phyloP scores from a whole-genome alignment of 129 eudicot genomes.

The Heracleum sosnowskyi region DNA sequence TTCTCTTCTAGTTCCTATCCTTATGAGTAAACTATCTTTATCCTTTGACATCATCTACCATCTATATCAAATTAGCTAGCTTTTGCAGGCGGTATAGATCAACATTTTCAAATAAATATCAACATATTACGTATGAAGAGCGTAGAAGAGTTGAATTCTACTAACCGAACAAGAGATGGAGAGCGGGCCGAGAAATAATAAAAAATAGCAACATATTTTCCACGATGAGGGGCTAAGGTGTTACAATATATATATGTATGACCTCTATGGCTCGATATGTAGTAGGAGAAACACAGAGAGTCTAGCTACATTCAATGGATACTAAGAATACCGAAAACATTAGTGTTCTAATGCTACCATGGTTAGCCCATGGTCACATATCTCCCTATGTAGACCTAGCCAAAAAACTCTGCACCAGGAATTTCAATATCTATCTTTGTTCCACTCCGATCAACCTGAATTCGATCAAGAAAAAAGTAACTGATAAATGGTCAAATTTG shows the following conservation, averaged over 20 bases:
- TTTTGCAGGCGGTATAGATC: too few species aligned
- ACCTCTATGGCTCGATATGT: neutral
- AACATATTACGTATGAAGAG: neutral
- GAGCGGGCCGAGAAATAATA: too few species aligned
- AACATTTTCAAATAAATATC: too few species aligned
- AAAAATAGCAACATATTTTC: too few species aligned
- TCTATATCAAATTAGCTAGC: too few species aligned
- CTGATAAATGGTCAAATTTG: neutral
- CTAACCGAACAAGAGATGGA: too few species aligned
- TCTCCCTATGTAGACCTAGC: neutral
- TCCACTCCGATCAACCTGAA: neutral
- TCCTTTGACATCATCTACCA: neutral
- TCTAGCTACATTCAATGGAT: neutral
- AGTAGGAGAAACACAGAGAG: neutral
- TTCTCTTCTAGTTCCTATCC: neutral
- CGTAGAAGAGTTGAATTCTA: neutral
- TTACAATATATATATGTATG: too few species aligned
- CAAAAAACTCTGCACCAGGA: neutral
- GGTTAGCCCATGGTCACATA: constrained; percentile 1
- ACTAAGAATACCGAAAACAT: neutral
- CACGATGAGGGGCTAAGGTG: too few species aligned
- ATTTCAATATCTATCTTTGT: neutral
- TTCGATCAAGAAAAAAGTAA: neutral
- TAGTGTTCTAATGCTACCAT: neutral
- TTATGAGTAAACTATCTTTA: neutral